Conservation (phyloP, 345 rosid genomes). For the Aegle marmelos region DNA sequence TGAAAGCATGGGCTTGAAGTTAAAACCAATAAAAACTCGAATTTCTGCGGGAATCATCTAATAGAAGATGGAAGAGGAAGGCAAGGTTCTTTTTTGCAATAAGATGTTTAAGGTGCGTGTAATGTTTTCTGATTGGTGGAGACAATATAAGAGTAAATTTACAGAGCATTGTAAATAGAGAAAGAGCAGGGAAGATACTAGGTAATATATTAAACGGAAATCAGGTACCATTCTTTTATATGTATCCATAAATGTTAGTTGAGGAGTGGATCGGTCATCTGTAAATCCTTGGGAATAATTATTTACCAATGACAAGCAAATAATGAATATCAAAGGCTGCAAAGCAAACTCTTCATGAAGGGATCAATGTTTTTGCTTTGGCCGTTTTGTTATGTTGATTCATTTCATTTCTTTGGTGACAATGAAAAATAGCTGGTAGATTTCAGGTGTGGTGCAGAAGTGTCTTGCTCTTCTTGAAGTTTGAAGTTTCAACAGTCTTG, state of each 20-base stretch:
- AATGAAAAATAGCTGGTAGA: neutral
- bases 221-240: conserved; percentile 33
- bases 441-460: neutral
- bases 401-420: conserved; percentile 4
- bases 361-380: neutral
- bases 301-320: conserved; percentile 14
- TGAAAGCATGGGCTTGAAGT: conserved; percentile 97
- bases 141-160: conserved; percentile 2
- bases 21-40: conserved; percentile 90
- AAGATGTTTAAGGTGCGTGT: conserved; percentile 12
- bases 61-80: conserved; percentile 5
- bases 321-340: conserved; percentile 16
- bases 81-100: conserved; percentile 17
- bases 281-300: conserved; percentile 35
- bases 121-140: conserved; percentile 19
- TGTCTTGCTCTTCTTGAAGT: neutral
- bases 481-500: neutral
- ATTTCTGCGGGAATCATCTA: conserved; percentile 21
- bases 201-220: conserved; percentile 18
- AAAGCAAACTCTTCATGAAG: neutral
- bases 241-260: conserved; percentile 21
- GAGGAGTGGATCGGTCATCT: conserved; percentile 8
- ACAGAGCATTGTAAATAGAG: conserved; percentile 34
- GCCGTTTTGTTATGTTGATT: neutral
- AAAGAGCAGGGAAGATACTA: conserved; percentile 13